Percentiles rank a stretch among this genome's conserved stretches.
Evolutionary conservation across 331 rosid genomes (phyloP).

Genomic region (Quercus lobata): DNA sequence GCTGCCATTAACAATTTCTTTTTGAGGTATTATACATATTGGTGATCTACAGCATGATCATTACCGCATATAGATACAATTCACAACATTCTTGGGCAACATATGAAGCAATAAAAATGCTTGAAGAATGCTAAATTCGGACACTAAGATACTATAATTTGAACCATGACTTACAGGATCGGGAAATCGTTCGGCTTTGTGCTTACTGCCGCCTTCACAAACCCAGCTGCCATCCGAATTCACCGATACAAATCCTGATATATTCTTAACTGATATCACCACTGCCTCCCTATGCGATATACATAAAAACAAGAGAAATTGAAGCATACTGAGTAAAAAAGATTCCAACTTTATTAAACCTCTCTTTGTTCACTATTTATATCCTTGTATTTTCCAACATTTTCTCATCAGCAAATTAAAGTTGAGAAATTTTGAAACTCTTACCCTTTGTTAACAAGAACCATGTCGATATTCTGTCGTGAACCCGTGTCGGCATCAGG

Average conservation of each 20-base stretch:
- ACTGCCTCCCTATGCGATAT: slow-evolving; percentile 44
- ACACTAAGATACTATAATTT: background rate
- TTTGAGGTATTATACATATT: no score
- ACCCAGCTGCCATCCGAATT: slow-evolving; percentile 65
- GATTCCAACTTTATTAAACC: background rate
- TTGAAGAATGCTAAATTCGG: background rate
- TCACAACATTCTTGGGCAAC: background rate
- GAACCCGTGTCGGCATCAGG: slow-evolving; percentile 84
- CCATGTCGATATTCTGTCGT: slow-evolving; percentile 65
- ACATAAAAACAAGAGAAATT: background rate
- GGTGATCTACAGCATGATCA: no score
- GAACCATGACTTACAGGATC: slow-evolving; percentile 54
- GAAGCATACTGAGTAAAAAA: background rate
- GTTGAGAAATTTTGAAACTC: background rate
- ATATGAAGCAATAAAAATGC: background rate
- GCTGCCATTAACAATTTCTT: no score
- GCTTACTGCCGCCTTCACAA: slow-evolving; percentile 46
- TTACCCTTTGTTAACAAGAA: slow-evolving; percentile 63
- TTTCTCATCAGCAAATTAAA: background rate
- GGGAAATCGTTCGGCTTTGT: slow-evolving; percentile 49
- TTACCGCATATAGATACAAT: background rate
- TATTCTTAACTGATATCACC: slow-evolving; percentile 71
- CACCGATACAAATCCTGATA: slow-evolving; percentile 56
- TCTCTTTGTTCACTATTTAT: background rate
- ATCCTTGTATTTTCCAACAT: background rate